Conservation (phyloP, 441 rosid genomes). For the Capsella rubella region DNA sequence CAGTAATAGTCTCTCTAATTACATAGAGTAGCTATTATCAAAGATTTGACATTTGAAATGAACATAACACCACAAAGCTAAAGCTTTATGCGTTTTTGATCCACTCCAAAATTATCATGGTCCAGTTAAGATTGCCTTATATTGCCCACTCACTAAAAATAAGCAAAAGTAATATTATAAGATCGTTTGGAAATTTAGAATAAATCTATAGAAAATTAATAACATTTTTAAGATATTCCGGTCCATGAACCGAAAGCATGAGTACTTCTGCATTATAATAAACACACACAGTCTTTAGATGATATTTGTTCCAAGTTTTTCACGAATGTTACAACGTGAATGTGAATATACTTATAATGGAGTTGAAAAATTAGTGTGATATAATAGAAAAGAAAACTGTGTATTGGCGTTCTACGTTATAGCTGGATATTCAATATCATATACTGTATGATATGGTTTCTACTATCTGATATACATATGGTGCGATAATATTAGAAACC, state of each 20-base stretch:
- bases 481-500: neutral
- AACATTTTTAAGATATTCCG: constrained; percentile 13
- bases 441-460: too few species aligned
- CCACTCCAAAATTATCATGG: constrained; percentile 23
- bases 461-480: neutral
- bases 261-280: neutral
- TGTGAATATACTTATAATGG: neutral
- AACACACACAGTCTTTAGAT: too few species aligned
- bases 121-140: constrained; percentile 26
- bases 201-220: neutral
- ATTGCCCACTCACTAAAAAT: constrained; percentile 30
- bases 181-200: neutral
- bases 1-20: too few species aligned
- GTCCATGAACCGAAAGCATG: constrained; percentile 32
- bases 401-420: neutral
- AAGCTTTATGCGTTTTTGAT: constrained; percentile 27
- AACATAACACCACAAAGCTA: constrained; percentile 19
- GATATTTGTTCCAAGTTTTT: too few species aligned
- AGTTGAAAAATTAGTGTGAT: neutral
- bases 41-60: constrained; percentile 20
- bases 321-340: neutral
- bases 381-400: neutral
- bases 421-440: neutral
- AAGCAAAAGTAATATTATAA: constrained; percentile 14
- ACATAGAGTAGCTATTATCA: too few species aligned